Percentiles rank a stretch among this genome's conserved stretches.
Evolutionary conservation across 2,329 filamentous ascomycete species (phyloP).

Genomic region (Simplicillium sp.): DNA sequence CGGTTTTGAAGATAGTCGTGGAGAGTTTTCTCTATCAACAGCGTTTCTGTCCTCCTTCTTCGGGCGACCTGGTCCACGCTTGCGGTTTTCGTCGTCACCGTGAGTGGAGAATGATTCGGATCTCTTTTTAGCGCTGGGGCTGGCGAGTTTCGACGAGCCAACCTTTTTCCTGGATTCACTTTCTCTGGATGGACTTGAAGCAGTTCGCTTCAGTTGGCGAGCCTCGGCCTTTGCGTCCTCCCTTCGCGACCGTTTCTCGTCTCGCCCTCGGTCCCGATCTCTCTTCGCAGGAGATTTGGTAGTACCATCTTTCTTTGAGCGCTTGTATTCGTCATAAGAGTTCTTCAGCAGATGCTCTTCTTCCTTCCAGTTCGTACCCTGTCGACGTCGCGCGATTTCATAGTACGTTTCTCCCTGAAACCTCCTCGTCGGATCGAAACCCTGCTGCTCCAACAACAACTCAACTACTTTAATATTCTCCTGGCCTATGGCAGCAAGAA

Average conservation of each 20-base stretch:
- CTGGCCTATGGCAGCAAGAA: conserved; percentile 88
- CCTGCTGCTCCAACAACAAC: conserved; percentile 64
- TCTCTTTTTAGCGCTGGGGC: conserved; percentile 39
- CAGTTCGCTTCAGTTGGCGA: conserved; percentile 30
- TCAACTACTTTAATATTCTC: conserved; percentile 78
- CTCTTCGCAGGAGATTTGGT: conserved; percentile 39
- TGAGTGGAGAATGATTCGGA: conserved; percentile 31
- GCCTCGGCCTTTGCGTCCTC: conserved; percentile 35
- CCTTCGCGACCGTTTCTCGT: conserved; percentile 32
- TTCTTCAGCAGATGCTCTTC: conserved; percentile 75
- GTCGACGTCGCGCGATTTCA: conserved; percentile 74
- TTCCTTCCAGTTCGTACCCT: conserved; percentile 82
- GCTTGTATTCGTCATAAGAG: conserved; percentile 58
- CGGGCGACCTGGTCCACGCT: conserved; percentile 41
- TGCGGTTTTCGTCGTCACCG: conserved; percentile 38
- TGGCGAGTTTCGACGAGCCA: conserved; percentile 23
- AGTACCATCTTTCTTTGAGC: conserved; percentile 39
- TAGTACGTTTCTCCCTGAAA: conserved; percentile 74
- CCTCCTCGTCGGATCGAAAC: conserved; percentile 74
- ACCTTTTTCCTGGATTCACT: conserved; percentile 33
- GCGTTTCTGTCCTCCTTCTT: conserved; percentile 45
- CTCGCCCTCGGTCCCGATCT: conserved; percentile 28
- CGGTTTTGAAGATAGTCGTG: conserved; percentile 35
- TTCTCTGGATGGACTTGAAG: conserved; percentile 39
- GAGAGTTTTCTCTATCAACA: conserved; percentile 45